These are phyloP conservation scores for Rutstroemia sp. DNA, from an alignment of 2,329 filamentous ascomycete genomes.

Conservation along the genomic window DNA sequence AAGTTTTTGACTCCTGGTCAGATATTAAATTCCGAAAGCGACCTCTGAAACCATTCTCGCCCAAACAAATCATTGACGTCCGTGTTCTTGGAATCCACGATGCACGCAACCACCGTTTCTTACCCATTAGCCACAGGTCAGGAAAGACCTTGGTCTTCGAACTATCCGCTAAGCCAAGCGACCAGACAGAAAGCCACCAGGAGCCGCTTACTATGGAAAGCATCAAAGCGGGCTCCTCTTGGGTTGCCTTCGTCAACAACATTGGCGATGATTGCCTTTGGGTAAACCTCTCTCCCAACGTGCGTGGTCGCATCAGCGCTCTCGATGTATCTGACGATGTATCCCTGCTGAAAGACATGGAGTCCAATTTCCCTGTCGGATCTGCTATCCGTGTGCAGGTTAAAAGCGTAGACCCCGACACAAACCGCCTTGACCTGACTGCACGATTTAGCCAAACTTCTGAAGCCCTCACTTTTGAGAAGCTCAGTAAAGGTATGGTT, in stretches of 20 bases:
- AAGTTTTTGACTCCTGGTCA: slow-evolving; percentile 82
- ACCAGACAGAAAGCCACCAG: slow-evolving; percentile 43
- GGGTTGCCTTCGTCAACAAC: slow-evolving; percentile 89
- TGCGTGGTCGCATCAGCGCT: slow-evolving; percentile 74
- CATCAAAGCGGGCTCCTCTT: slow-evolving; percentile 61
- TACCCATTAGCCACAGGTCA: slow-evolving; percentile 81
- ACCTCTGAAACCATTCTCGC: slow-evolving; percentile 67
- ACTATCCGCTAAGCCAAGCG: slow-evolving; percentile 69
- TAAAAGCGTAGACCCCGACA: slow-evolving; percentile 61
- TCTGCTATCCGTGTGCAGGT: slow-evolving; percentile 79
- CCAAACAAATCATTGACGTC: slow-evolving; percentile 64
- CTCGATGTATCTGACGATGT: slow-evolving; percentile 86
- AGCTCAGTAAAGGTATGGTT: slow-evolving; percentile 71
- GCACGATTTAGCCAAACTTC: slow-evolving; percentile 55
- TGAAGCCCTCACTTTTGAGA: slow-evolving; percentile 57
- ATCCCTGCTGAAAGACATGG: slow-evolving; percentile 66
- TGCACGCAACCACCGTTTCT: slow-evolving; percentile 80
- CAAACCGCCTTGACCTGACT: slow-evolving; percentile 77
- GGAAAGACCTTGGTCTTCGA: slow-evolving; percentile 77
- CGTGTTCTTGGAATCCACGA: slow-evolving; percentile 84
- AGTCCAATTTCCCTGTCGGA: slow-evolving; percentile 80
- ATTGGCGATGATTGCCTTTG: slow-evolving; percentile 71
- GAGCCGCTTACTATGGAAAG: slow-evolving; percentile 64
- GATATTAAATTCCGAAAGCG: slow-evolving; percentile 76
- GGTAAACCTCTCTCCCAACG: slow-evolving; percentile 83